Evolutionary conservation across 2,329 filamentous ascomycete genomes (phyloP).

Genomic region (Hymenoscyphus occultus): DNA sequence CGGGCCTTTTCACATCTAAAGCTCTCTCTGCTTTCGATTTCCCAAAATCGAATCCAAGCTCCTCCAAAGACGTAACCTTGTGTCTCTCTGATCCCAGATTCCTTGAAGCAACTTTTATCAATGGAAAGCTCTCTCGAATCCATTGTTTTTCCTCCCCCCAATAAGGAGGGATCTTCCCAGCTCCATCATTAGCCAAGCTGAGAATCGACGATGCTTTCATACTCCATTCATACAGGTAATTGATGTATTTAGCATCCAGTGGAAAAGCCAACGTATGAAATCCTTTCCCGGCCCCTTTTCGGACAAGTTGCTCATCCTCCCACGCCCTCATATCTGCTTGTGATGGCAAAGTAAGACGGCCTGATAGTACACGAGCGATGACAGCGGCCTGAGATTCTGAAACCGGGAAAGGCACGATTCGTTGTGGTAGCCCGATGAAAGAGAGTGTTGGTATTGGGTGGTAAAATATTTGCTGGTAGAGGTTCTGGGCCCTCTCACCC

Average conservation of each 20-base stretch:
- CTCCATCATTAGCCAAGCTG: not conserved
- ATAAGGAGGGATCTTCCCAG: not conserved
- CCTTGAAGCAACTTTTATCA: not conserved
- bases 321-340: not conserved
- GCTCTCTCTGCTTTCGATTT: not conserved
- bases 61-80: not conserved
- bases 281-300: not conserved
- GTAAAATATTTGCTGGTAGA: conserved; percentile 4
- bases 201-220: not conserved
- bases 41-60: conserved; percentile 3
- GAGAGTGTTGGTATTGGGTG: conserved; percentile 3
- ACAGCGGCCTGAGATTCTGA: not conserved
- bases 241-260: not conserved
- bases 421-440: conserved; percentile 3
- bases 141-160: conserved; percentile 2
- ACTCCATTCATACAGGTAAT: not conserved
- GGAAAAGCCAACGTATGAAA: not conserved
- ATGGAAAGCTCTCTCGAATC: not conserved
- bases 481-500: not conserved
- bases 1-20: not conserved
- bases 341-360: conserved; percentile 4
- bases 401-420: not conserved
- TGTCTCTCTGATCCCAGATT: not conserved
- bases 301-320: not conserved
- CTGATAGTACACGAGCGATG: not conserved